Conservation (phyloP, 2,329 filamentous ascomycete genomes). For the Mycosphaerella arachidis region DNA sequence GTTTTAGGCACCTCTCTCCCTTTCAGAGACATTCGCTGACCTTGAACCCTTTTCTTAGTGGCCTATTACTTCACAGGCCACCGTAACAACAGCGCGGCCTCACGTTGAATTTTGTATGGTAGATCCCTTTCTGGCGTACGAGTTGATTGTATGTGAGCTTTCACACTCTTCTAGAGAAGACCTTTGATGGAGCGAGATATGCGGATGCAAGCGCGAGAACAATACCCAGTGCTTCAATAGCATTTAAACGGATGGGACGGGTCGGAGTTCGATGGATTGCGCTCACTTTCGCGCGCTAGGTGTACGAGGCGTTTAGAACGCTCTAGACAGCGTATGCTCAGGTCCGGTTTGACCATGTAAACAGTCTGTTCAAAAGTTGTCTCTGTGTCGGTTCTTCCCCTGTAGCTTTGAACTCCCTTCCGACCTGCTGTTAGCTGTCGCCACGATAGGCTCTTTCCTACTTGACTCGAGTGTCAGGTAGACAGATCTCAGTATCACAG, state of each 20-base stretch:
- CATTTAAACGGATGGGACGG: not conserved
- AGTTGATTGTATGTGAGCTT: not conserved
- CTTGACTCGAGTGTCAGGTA: not conserved
- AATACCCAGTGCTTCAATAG: not conserved
- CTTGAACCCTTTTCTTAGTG: slow-evolving; percentile 18
- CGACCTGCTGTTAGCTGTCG: too few species aligned
- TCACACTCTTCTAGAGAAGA: not conserved
- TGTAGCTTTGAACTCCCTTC: not conserved
- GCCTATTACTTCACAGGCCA: slow-evolving; percentile 29
- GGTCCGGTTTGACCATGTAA: not conserved
- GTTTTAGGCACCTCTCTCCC: too few species aligned
- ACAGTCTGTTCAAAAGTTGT: not conserved
- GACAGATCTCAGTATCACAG: not conserved
- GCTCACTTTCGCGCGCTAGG: not conserved
- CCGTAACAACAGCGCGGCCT: not conserved
- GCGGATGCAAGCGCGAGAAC: not conserved
- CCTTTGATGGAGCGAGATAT: not conserved
- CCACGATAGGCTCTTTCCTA: not conserved
- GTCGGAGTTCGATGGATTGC: not conserved
- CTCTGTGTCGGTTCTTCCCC: not conserved
- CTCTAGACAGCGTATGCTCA: not conserved
- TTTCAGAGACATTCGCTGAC: too few species aligned
- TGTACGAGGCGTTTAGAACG: not conserved
- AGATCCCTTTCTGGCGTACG: slow-evolving; percentile 1
- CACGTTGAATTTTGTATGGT: not conserved